Conservation (phyloP, 768 basidiomycete genomes). For the Boletus coccyginus region DNA sequence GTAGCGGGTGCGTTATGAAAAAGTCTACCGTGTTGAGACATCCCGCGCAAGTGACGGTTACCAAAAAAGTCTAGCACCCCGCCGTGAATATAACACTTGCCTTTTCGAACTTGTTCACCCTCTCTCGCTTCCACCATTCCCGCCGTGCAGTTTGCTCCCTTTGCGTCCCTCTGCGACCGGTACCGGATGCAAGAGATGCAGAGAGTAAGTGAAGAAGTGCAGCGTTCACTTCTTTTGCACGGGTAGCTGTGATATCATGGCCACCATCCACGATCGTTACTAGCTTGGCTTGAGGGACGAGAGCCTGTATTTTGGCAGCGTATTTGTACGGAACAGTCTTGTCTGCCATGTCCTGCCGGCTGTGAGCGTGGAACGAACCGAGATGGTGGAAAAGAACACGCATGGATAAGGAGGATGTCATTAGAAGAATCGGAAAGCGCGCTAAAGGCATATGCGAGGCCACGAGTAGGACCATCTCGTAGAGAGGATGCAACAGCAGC, state of each 20-base stretch:
- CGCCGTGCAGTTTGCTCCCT: slow-evolving; percentile 85
- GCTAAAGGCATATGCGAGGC: slow-evolving; percentile 52
- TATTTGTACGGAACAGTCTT: slow-evolving; percentile 34
- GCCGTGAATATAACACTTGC: slow-evolving; percentile 9
- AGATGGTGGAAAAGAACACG: slow-evolving; percentile 24
- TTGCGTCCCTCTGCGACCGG: slow-evolving; percentile 60
- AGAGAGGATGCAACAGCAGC: slow-evolving; percentile 74
- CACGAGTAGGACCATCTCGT: slow-evolving; percentile 69
- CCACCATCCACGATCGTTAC: slow-evolving; percentile 29
- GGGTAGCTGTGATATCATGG: slow-evolving; percentile 33
- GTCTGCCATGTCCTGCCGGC: slow-evolving; percentile 31
- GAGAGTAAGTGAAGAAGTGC: slow-evolving; percentile 30
- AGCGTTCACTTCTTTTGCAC: slow-evolving; percentile 29
- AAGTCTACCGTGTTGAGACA: too few relatives aligned
- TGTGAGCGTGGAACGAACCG: neutral
- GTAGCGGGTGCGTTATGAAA: too few relatives aligned
- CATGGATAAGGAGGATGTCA: slow-evolving; percentile 64
- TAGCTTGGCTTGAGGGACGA: slow-evolving; percentile 29
- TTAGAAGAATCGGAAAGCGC: slow-evolving; percentile 46
- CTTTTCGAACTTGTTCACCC: slow-evolving; percentile 10
- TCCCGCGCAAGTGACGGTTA: too few relatives aligned
- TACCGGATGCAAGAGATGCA: neutral
- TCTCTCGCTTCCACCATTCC: slow-evolving; percentile 31
- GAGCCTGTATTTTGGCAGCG: slow-evolving; percentile 27
- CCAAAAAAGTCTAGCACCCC: neutral